Evolutionary conservation across 352 stramenopile species (phyloP).

Genomic region (Pythium coloratum): DNA sequence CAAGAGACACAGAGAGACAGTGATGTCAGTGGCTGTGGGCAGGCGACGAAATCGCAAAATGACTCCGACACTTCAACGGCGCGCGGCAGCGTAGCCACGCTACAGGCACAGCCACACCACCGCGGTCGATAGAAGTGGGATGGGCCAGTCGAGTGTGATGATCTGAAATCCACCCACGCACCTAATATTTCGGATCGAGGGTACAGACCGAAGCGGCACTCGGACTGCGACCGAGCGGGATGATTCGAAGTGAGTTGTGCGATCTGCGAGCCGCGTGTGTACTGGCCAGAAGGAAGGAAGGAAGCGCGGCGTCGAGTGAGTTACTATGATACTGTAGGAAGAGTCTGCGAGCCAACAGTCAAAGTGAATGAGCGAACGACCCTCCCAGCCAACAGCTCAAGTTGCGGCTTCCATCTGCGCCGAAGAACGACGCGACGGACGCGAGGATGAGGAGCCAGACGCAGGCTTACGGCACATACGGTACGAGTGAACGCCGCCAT

Average conservation of each 20-base stretch:
- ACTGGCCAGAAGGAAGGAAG: background rate
- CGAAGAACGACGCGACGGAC: background rate
- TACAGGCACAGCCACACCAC: background rate
- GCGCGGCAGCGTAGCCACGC: slow-evolving; percentile 3
- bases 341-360: no score
- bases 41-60: slow-evolving; percentile 17
- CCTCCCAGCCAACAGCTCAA: background rate
- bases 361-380: background rate
- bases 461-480: slow-evolving; percentile 1
- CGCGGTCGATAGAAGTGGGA: background rate
- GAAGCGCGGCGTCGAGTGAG: background rate
- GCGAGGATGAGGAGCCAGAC: background rate
- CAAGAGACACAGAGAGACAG: slow-evolving; percentile 1
- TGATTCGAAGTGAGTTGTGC: background rate
- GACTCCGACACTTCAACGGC: slow-evolving; percentile 7
- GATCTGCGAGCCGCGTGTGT: background rate
- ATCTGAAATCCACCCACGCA: slow-evolving; percentile 6
- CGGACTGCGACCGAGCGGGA: background rate
- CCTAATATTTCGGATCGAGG: slow-evolving; percentile 4
- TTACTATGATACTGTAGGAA: background rate
- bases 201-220: background rate
- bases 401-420: background rate
- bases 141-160: background rate
- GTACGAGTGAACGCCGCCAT: background rate
- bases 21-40: slow-evolving; percentile 17